Evolutionary conservation across 352 stramenopile genomes (phyloP), one percentile per base, ranked within the genome.

Genomic region (Pythium insidiosum): DNA sequence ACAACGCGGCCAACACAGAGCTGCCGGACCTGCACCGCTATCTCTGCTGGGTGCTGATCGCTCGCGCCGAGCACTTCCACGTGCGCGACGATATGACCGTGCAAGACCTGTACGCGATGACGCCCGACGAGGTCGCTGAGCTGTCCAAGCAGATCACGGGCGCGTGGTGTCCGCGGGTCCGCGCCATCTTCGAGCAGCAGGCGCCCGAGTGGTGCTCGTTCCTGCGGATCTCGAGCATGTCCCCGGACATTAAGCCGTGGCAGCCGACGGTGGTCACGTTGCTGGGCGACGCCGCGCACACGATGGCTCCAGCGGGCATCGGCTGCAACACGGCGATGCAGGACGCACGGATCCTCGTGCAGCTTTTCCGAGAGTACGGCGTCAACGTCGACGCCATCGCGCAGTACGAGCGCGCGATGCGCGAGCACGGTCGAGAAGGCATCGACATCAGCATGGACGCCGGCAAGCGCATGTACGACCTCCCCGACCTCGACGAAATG

Each of bases 191-290:
- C 6, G 56, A 73, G 31, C 31, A 59, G 7, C 67, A 83, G 31
- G 45, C 52, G 1, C 65, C 59, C 1, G 66, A 77, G 31, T 77
- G 59, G 62, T 68, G 61, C 43, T 80, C 71, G 11, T 79, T 82
- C 53, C 62, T 81, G 23, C 65, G 63, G 21, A 69, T 86, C 37
- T 83, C 69, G n/a, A 80, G 67, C 19, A 81, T 72, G 53, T 60
- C 64, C 1, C 73, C 73, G 0, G 55, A 80, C 1, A 56, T 86
- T 35, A 45, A 44, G 12, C 39, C 45, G 28, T 86, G 73, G 73
- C 19, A 63, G 18, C 56, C 73, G 6, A 69, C 59, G 0, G 49
- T 35, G 0, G 66, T 86, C 7, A 86, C 73, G 13, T 49, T 86
- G 6, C 43, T 86, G 4, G 73, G 73, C 7, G 73, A 86, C 34